Evolutionary conservation across 2,329 filamentous ascomycete species (phyloP).

Genomic region (Blastomyces silverae): DNA sequence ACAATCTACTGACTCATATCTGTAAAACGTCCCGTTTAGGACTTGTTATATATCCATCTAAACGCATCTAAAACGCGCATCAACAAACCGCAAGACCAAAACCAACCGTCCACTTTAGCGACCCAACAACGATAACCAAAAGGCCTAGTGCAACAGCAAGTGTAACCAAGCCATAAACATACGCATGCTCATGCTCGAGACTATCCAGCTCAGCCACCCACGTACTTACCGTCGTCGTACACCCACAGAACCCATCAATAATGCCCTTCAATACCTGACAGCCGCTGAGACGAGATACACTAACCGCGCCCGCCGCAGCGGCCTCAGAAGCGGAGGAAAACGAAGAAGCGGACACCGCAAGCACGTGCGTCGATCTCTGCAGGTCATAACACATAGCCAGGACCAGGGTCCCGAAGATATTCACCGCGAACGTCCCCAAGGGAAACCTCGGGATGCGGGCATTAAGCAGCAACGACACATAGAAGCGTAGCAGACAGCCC

Average conservation of each 20-base stretch:
- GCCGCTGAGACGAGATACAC: constrained; percentile 36
- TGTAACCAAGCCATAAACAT: constrained; percentile 50
- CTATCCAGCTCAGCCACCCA: constrained; percentile 57
- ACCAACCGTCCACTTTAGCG: constrained; percentile 48
- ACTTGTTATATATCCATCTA: background rate
- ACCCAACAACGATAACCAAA: constrained; percentile 51
- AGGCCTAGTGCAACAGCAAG: constrained; percentile 44
- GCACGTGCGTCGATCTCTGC: constrained; percentile 54
- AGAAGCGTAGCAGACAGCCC: constrained; percentile 70
- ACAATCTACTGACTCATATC: background rate
- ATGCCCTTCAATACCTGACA: constrained; percentile 63
- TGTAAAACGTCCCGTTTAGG: background rate
- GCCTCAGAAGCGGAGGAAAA: background rate
- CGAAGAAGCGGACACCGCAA: constrained; percentile 34
- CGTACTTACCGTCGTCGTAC: constrained; percentile 60
- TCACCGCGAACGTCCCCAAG: constrained; percentile 76
- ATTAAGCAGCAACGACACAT: constrained; percentile 65
- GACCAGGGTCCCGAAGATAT: constrained; percentile 67
- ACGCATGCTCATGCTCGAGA: constrained; percentile 53
- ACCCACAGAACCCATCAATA: constrained; percentile 62
- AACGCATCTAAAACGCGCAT: background rate
- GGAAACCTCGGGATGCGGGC: constrained; percentile 61
- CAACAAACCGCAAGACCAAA: constrained; percentile 33
- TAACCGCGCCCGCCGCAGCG: constrained; percentile 37
- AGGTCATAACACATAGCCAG: constrained; percentile 73